Evolutionary conservation across 441 rosid genomes (phyloP).

Genomic region (Erodium moschatum): DNA sequence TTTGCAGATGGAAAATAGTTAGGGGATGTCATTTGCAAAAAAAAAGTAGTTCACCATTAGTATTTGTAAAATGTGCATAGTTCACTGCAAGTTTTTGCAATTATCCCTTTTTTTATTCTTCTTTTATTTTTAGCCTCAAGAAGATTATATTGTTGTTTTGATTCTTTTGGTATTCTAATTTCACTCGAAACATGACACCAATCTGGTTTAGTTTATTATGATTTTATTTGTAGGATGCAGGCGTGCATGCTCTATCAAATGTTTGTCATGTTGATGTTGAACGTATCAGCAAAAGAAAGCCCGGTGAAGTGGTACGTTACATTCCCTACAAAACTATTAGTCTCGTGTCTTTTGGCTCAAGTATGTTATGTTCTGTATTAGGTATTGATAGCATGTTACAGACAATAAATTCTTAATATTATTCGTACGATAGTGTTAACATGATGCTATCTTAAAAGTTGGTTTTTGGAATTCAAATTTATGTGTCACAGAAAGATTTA

Average conservation of each 20-base stretch:
- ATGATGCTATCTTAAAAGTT: not conserved
- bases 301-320: conserved; percentile 68
- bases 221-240: conserved; percentile 61
- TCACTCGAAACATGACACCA: conserved; percentile 3
- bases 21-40: too few species aligned
- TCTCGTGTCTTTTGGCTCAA: not conserved
- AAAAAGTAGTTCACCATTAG: too few species aligned
- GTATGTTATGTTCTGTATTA: not conserved
- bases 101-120: not conserved
- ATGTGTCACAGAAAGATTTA: not conserved
- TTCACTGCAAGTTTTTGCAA: too few species aligned
- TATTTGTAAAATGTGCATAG: too few species aligned
- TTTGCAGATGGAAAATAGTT: too few species aligned
- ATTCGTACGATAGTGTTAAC: not conserved
- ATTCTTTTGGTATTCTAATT: not conserved
- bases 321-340: conserved; percentile 3
- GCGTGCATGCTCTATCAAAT: conserved; percentile 92
- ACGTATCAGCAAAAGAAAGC: conserved; percentile 85
- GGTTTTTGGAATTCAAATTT: not conserved
- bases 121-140: not conserved
- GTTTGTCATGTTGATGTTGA: conserved; percentile 92
- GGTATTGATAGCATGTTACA: conserved; percentile 3
- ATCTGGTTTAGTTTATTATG: conserved; percentile 12
- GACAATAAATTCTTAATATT: not conserved
- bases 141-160: not conserved